phyloP scores from a whole-genome alignment of 257 asterid species.

The Plantago elongata region DNA sequence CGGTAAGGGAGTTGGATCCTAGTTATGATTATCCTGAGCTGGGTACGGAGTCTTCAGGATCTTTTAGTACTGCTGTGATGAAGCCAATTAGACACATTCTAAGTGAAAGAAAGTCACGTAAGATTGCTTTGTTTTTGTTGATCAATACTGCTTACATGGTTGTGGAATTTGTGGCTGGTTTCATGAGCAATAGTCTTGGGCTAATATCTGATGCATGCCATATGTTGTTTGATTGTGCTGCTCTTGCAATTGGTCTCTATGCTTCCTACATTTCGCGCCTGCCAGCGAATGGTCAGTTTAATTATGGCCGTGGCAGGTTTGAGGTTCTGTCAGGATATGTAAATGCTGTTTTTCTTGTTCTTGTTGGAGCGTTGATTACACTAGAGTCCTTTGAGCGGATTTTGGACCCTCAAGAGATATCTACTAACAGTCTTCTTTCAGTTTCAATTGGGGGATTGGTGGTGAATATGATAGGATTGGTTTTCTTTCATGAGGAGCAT shows the following conservation, averaged over 20 bases:
- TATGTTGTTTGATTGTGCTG: constrained; percentile 98
- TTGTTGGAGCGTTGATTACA: constrained; percentile 81
- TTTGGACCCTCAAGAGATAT: constrained; percentile 93
- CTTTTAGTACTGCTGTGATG: constrained; percentile 48
- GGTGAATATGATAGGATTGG: constrained; percentile 79
- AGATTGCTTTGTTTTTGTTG: constrained; percentile 82
- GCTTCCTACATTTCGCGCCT: constrained; percentile 90
- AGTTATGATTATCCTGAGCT: constrained; percentile 47
- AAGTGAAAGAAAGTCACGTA: constrained; percentile 85
- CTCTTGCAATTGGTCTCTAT: constrained; percentile 86
- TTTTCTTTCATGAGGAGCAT: constrained; percentile 98
- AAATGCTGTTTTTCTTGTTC: constrained; percentile 86
- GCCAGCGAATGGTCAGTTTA: constrained; percentile 83
- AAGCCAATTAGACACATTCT: constrained; percentile 77
- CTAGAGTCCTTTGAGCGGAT: constrained; percentile 89
- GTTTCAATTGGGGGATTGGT: constrained; percentile 93
- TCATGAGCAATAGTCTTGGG: constrained; percentile 98
- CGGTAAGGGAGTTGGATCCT: constrained; percentile 65
- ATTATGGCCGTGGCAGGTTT: constrained; percentile 93
- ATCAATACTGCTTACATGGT: constrained; percentile 93
- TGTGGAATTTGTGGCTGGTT: constrained; percentile 86
- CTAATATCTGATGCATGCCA: constrained; percentile 98
- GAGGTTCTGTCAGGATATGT: constrained; percentile 94
- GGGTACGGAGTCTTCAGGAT: constrained; percentile 62
- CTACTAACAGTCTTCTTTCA: constrained; percentile 66